These are phyloP conservation scores for Cytospora chrysosperma DNA, from an alignment of 2,329 filamentous ascomycete genomes.

Conservation along the genomic window DNA sequence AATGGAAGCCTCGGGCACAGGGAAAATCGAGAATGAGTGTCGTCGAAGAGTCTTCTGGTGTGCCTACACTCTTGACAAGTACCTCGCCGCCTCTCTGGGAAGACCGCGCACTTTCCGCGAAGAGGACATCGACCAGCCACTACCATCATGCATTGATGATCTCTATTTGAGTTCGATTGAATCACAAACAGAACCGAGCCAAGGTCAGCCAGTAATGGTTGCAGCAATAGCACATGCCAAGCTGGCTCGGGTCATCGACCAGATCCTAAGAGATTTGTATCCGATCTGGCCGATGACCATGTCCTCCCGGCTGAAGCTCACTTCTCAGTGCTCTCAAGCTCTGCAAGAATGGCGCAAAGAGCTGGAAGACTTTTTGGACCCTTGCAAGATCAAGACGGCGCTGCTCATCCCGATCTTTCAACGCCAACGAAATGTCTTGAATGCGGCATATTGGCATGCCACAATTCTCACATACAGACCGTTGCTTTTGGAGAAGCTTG, in stretches of 20 bases:
- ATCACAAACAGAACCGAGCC: background rate
- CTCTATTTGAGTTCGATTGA: conserved; percentile 38
- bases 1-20: conserved; percentile 26
- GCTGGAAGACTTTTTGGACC: conserved; percentile 38
- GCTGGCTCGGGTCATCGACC: conserved; percentile 37
- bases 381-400: conserved; percentile 36
- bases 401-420: conserved; percentile 41
- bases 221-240: conserved; percentile 38
- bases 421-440: conserved; percentile 42
- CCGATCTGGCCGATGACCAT: conserved; percentile 36
- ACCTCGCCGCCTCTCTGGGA: conserved; percentile 61
- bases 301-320: conserved; percentile 29
- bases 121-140: conserved; percentile 63
- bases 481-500: conserved; percentile 38
- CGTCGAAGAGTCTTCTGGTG: conserved; percentile 58
- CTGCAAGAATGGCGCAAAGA: conserved; percentile 37
- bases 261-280: conserved; percentile 37
- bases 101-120: conserved; percentile 61
- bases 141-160: conserved; percentile 56
- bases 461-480: conserved; percentile 41
- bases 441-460: conserved; percentile 44
- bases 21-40: conserved; percentile 40
- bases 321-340: conserved; percentile 32
- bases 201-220: conserved; percentile 34
- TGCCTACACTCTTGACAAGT: conserved; percentile 63